Conservation (phyloP, 2,329 filamentous ascomycete genomes). For the Trichoderma harzianum region DNA sequence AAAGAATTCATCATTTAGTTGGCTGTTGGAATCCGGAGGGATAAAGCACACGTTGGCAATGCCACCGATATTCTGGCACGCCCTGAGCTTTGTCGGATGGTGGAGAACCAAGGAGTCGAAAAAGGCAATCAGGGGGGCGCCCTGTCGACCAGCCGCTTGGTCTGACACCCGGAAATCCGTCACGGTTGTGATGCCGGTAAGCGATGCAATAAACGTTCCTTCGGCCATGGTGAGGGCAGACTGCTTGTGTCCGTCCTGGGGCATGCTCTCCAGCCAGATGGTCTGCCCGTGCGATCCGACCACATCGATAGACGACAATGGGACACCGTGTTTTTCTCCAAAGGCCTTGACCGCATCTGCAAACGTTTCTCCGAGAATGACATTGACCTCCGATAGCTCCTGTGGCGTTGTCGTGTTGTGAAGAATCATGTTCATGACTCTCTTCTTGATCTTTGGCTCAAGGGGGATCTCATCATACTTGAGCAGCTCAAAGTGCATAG, state of each 20-base stretch:
- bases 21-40: conserved; percentile 39
- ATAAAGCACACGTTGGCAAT: conserved; percentile 61
- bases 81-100: conserved; percentile 53
- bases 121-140: conserved; percentile 49
- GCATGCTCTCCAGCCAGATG: conserved; percentile 55
- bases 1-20: conserved; percentile 30
- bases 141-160: conserved; percentile 46
- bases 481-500: conserved; percentile 56
- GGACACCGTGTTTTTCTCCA: conserved; percentile 41
- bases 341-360: conserved; percentile 50
- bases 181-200: conserved; percentile 56
- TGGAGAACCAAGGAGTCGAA: conserved; percentile 49
- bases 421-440: conserved; percentile 55
- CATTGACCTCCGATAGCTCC: conserved; percentile 55
- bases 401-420: conserved; percentile 51
- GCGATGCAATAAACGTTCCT: conserved; percentile 50
- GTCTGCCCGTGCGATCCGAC: conserved; percentile 59
- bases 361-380: conserved; percentile 55
- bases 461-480: conserved; percentile 56
- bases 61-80: conserved; percentile 60
- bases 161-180: conserved; percentile 52
- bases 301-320: conserved; percentile 47
- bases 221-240: conserved; percentile 56
- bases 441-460: conserved; percentile 50
- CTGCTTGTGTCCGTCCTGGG: conserved; percentile 42